Percentiles rank a stretch among this genome's conserved stretches.
Evolutionary conservation across 225 moss, liverwort and hornwort genomes (phyloP).

Genomic region (Physcomitrium patens): DNA sequence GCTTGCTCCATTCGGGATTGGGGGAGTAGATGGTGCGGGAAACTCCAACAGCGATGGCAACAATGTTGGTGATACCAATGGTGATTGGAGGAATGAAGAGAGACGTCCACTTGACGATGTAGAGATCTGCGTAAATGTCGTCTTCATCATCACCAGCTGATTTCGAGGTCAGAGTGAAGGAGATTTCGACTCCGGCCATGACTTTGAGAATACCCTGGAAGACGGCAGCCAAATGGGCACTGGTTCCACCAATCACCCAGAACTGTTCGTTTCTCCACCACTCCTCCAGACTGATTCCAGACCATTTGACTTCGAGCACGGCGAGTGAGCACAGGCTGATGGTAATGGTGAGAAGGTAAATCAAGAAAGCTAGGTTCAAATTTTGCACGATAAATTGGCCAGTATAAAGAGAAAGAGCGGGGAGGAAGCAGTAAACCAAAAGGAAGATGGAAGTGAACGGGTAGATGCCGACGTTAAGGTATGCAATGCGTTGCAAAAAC

Average conservation of each 20-base stretch:
- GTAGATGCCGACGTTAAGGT: conserved; percentile 95
- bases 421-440: conserved; percentile 87
- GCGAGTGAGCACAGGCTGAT: conserved; percentile 79
- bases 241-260: conserved; percentile 96
- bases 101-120: conserved; percentile 87
- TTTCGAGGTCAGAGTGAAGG: conserved; percentile 90
- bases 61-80: conserved; percentile 76
- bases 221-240: conserved; percentile 93
- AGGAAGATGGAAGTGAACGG: conserved; percentile 94
- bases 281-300: conserved; percentile 81
- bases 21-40: conserved; percentile 72
- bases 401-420: conserved; percentile 85
- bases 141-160: conserved; percentile 79
- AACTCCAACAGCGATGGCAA: conserved; percentile 81
- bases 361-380: conserved; percentile 73
- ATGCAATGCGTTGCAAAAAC: conserved; percentile 84
- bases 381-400: conserved; percentile 79
- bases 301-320: conserved; percentile 87
- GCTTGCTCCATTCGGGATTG: conserved; percentile 84
- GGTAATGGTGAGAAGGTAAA: conserved; percentile 83
- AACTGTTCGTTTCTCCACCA: conserved; percentile 99
- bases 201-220: conserved; percentile 92
- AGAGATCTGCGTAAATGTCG: conserved; percentile 77
- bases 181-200: conserved; percentile 90
- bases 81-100: conserved; percentile 94